phyloP scores from a whole-genome alignment of 2,329 filamentous ascomycete genomes.

The Phoma herbarum region DNA sequence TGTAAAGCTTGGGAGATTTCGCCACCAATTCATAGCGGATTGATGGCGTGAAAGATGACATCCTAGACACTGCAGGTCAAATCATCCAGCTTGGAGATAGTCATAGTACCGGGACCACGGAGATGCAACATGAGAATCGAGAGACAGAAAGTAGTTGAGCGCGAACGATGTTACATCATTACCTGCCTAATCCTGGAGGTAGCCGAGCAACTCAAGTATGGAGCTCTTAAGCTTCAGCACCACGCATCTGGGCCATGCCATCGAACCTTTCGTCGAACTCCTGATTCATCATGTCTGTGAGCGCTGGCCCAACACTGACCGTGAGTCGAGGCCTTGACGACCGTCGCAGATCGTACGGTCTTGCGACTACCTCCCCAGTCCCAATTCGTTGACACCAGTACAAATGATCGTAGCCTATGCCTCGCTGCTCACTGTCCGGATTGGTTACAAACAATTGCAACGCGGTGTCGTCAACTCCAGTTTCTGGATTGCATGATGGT shows the following conservation, averaged over 20 bases:
- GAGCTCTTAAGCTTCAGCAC: too few relatives aligned
- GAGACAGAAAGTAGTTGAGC: not conserved
- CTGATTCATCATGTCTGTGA: not conserved
- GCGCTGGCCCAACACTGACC: not conserved
- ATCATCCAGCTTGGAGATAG: not conserved
- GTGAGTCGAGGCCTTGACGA: not conserved
- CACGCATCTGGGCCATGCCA: not conserved
- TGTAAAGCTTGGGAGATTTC: not conserved
- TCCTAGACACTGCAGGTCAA: not conserved
- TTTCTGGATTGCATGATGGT: not conserved
- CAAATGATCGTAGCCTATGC: slow-evolving; percentile 7
- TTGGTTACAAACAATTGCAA: slow-evolving; percentile 28
- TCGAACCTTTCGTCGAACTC: too few relatives aligned
- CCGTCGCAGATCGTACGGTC: not conserved
- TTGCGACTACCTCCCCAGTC: slow-evolving; percentile 1
- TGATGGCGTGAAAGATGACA: too few relatives aligned
- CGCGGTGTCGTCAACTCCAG: not conserved
- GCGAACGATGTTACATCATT: not conserved
- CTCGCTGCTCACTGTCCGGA: slow-evolving; percentile 6
- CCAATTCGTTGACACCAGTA: slow-evolving; percentile 35
- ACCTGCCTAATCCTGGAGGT: not conserved
- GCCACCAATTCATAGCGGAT: not conserved
- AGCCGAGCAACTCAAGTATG: too few relatives aligned
- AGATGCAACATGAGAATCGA: not conserved
- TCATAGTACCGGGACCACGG: not conserved